These are phyloP conservation scores for Meyerozyma elateridarum DNA, from an alignment of 1,139 yeast species.

Conservation along the genomic window DNA sequence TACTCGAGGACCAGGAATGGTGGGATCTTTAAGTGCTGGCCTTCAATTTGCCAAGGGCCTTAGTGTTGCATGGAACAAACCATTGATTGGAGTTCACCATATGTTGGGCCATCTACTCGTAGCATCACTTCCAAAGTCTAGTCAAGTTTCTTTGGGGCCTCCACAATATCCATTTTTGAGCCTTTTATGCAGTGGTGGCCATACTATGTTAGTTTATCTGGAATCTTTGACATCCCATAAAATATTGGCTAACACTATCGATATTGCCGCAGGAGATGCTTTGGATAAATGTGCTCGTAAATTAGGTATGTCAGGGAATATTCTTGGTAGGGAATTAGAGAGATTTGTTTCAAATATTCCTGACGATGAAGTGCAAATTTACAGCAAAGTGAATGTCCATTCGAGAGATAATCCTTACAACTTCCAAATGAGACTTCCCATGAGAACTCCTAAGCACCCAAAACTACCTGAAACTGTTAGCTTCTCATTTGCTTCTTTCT, in stretches of 20 bases:
- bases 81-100: constrained; percentile 88
- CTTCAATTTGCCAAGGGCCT: constrained; percentile 83
- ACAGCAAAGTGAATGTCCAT: constrained; percentile 18
- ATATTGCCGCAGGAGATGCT: constrained; percentile 92
- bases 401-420: constrained; percentile 17
- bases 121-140: constrained; percentile 46
- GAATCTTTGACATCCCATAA: constrained; percentile 58
- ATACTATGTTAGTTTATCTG: constrained; percentile 80
- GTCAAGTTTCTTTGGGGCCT: constrained; percentile 27
- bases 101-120: constrained; percentile 89
- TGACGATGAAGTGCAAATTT: constrained; percentile 15
- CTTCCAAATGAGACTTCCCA: constrained; percentile 28
- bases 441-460: constrained; percentile 28
- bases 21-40: constrained; percentile 80
- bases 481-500: constrained; percentile 79
- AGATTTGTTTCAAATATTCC: constrained; percentile 38
- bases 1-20: constrained; percentile 97
- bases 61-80: constrained; percentile 69
- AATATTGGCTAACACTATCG: constrained; percentile 69
- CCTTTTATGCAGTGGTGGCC: constrained; percentile 89
- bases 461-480: constrained; percentile 29
- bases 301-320: constrained; percentile 71
- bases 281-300: constrained; percentile 90
- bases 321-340: constrained; percentile 85
- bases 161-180: constrained; percentile 79